Conservation (phyloP, 176 grass and related monocot genomes). For the Metroxylon sagu region DNA sequence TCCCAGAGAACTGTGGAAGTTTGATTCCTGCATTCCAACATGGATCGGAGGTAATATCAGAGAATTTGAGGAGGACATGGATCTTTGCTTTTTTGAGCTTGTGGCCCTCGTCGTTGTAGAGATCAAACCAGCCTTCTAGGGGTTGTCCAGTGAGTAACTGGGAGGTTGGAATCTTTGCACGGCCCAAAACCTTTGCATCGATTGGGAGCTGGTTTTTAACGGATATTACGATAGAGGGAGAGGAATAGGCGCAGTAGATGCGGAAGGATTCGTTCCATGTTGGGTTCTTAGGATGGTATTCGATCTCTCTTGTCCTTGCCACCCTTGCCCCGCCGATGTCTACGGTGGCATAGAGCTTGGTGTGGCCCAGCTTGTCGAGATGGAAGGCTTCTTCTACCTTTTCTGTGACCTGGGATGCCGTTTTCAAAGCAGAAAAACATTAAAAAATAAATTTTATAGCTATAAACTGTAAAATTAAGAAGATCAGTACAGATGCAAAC, state of each 20-base stretch:
- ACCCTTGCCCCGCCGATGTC: conserved; percentile 63
- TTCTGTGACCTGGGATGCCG: conserved; percentile 30
- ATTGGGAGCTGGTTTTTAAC: conserved; percentile 57
- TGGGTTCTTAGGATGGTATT: conserved; percentile 43
- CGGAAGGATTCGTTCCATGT: conserved; percentile 84
- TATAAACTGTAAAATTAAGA: neutral
- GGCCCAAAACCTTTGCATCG: conserved; percentile 40
- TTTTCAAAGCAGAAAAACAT: neutral
- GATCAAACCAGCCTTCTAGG: conserved; percentile 36
- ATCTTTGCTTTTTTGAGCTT: conserved; percentile 35
- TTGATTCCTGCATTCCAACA: conserved; percentile 46
- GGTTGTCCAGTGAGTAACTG: conserved; percentile 25
- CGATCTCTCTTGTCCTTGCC: conserved; percentile 56
- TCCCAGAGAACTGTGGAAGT: conserved; percentile 24
- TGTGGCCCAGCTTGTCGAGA: conserved; percentile 28
- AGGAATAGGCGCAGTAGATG: conserved; percentile 57
- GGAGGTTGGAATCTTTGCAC: conserved; percentile 28
- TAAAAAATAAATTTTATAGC: conserved; percentile 21
- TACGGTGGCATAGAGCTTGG: conserved; percentile 52
- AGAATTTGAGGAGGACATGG: conserved; percentile 31
- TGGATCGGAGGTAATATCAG: conserved; percentile 33
- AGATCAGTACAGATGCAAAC: too few species aligned
- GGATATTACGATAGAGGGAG: conserved; percentile 34
- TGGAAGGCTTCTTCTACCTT: conserved; percentile 40
- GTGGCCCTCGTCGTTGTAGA: conserved; percentile 35